Evolutionary conservation across 176 grass and related monocot genomes (phyloP).

Genomic region (Raddia guianensis): DNA sequence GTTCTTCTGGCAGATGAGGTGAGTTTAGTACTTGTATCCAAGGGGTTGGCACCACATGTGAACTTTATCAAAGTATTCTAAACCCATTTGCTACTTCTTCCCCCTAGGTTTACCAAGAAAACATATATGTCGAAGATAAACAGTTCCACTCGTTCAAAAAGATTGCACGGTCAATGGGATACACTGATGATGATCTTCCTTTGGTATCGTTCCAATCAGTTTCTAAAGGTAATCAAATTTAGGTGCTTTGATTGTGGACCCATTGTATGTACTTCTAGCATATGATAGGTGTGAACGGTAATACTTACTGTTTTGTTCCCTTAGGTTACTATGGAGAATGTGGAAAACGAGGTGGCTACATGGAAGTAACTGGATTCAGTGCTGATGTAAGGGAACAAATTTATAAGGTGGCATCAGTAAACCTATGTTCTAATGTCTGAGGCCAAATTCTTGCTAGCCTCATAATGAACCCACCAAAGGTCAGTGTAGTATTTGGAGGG

Average conservation of each 20-base stretch:
- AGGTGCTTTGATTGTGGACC: neutral
- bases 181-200: slow-evolving; percentile 73
- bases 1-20: slow-evolving; percentile 96
- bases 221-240: slow-evolving; percentile 72
- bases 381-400: slow-evolving; percentile 94
- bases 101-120: slow-evolving; percentile 97
- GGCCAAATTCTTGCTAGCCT: slow-evolving; percentile 96
- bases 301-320: slow-evolving; percentile 26
- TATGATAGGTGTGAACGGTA: neutral
- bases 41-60: neutral
- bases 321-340: slow-evolving; percentile 97
- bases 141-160: slow-evolving; percentile 95
- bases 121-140: slow-evolving; percentile 92
- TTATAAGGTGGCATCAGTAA: slow-evolving; percentile 98
- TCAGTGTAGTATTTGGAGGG: slow-evolving; percentile 38
- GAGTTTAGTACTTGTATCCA: slow-evolving; percentile 26
- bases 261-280: slow-evolving; percentile 16
- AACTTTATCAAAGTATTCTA: slow-evolving; percentile 28
- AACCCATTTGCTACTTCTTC: slow-evolving; percentile 20
- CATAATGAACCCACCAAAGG: slow-evolving; percentile 98
- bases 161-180: slow-evolving; percentile 81
- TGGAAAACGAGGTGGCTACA: slow-evolving; percentile 98
- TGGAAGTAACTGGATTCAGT: slow-evolving; percentile 94
- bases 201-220: slow-evolving; percentile 91
- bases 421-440: slow-evolving; percentile 89